Conservation (phyloP, 2,329 filamentous ascomycete genomes). For the Fusarium zealandicum region DNA sequence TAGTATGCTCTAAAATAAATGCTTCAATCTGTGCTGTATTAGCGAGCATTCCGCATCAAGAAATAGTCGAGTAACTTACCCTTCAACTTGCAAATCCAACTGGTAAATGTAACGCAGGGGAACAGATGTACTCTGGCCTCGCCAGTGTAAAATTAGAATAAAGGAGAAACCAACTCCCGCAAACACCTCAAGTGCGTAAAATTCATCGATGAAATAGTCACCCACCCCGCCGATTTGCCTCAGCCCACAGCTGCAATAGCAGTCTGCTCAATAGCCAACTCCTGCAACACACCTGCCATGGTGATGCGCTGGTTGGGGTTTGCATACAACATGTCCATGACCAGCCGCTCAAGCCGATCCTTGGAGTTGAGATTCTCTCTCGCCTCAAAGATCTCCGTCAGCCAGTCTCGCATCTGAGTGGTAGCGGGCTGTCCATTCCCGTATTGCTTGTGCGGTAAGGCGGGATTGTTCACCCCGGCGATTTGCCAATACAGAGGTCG, state of each 20-base stretch:
- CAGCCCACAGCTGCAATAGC: slow-evolving; percentile 12
- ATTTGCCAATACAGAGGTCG: slow-evolving; percentile 66
- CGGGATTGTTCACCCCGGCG: slow-evolving; percentile 59
- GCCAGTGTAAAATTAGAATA: slow-evolving; percentile 6
- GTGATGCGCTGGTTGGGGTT: slow-evolving; percentile 61
- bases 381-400: slow-evolving; percentile 60
- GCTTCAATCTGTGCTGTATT: slow-evolving; percentile 30
- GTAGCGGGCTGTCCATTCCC: slow-evolving; percentile 53
- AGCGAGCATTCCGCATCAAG: slow-evolving; percentile 5
- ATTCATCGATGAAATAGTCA: slow-evolving; percentile 14
- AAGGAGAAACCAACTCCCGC: slow-evolving; percentile 17
- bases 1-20: background rate
- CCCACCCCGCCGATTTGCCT: slow-evolving; percentile 2
- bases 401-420: slow-evolving; percentile 63
- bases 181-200: slow-evolving; percentile 6
- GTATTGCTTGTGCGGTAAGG: slow-evolving; percentile 43
- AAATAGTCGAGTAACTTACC: slow-evolving; percentile 22
- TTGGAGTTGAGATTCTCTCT: slow-evolving; percentile 54
- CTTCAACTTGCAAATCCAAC: slow-evolving; percentile 12
- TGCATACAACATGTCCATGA: slow-evolving; percentile 62
- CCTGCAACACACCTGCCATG: slow-evolving; percentile 58
- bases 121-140: slow-evolving; percentile 19
- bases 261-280: slow-evolving; percentile 48
- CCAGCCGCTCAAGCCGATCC: slow-evolving; percentile 59
- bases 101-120: slow-evolving; percentile 18